Evolutionary conservation across 1,284 basidiomycete species (phyloP), one percentile per base, ranked within the genome.

Genomic region (Sphagnurus paluster): DNA sequence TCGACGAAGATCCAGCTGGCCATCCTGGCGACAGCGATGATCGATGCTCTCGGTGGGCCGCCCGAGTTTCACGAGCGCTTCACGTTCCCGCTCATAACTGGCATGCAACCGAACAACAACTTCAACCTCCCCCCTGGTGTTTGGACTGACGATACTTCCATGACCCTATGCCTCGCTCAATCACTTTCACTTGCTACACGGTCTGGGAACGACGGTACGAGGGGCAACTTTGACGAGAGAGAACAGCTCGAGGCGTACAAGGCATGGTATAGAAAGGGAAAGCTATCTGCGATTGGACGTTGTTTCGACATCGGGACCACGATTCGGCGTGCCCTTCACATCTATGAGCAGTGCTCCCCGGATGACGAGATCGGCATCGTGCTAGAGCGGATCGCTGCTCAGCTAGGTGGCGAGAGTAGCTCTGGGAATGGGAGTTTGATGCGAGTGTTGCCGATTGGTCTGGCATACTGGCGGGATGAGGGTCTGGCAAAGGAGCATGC

Each of bases 121-220:
- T 74, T 73, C 46, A 28, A 35, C 1, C 57, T 71, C 8, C 59
- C 59, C 0, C 54, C 64, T 8, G 72, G 72, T 4, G 63, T 68
- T 20, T 75, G 71, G 71, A 73, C 72, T n/a, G 72, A 74, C 52
- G 71, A 74, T 49, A 73, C 71, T 0, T 71, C 68, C 26, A 72
- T 71, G 70, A 64, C 63, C 14, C 63, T 75, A 2, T 72, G 69
- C 41, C 61, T 75, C 3, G 70, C 69, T 4, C 57, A 59, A 5
- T 71, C 71, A 56, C 55, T 2, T 57, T 48, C 54, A 42, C 20
- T 4, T 48, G 52, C 38, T 11, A 28, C 8, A 19, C 30, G 24
- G 25, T 9, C 14, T n/a, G n/a, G n/a, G n/a, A 24, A 11, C 2
- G 7, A 13, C 3, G 20, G 5, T 24, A 20, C 43, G 21, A 23